A percentile compares a stretch with the other conserved stretches of the same genome.
Evolutionary conservation across 2,329 filamentous ascomycete species (phyloP).

Genomic region (Aspergillus pseudoglaucus): DNA sequence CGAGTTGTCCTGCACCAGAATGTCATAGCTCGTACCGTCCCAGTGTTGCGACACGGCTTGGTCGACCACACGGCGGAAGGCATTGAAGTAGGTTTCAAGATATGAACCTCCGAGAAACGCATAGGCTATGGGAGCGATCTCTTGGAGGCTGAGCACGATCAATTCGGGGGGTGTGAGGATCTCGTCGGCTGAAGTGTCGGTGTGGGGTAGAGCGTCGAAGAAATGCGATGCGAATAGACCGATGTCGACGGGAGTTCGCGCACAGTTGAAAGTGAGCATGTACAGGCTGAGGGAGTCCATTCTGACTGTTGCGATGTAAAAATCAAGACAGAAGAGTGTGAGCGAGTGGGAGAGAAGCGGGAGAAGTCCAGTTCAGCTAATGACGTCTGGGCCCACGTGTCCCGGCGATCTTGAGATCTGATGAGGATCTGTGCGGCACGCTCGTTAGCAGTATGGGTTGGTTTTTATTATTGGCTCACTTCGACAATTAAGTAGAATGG

Average conservation of each 20-base stretch:
- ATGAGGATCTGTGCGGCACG: no score
- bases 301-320: background rate
- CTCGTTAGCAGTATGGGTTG: background rate
- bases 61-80: slow-evolving; percentile 65
- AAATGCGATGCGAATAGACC: slow-evolving; percentile 66
- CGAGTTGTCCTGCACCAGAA: slow-evolving; percentile 65
- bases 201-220: slow-evolving; percentile 49
- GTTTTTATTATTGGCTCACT: background rate
- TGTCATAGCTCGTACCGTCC: slow-evolving; percentile 53
- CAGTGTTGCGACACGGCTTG: slow-evolving; percentile 52
- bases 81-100: slow-evolving; percentile 66
- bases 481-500: no score
- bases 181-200: slow-evolving; percentile 41
- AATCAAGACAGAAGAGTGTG: background rate
- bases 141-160: slow-evolving; percentile 68
- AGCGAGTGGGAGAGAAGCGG: background rate
- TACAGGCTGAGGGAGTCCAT: slow-evolving; percentile 61
- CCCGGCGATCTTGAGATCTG: background rate
- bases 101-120: slow-evolving; percentile 81
- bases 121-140: slow-evolving; percentile 76
- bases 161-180: slow-evolving; percentile 56
- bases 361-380: background rate
- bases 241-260: slow-evolving; percentile 62
- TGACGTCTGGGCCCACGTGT: slow-evolving; percentile 1
- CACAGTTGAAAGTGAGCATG: slow-evolving; percentile 86